Evolutionary conservation across 2,329 filamentous ascomycete species (phyloP).

Genomic region (Zasmidium citrigriseum): DNA sequence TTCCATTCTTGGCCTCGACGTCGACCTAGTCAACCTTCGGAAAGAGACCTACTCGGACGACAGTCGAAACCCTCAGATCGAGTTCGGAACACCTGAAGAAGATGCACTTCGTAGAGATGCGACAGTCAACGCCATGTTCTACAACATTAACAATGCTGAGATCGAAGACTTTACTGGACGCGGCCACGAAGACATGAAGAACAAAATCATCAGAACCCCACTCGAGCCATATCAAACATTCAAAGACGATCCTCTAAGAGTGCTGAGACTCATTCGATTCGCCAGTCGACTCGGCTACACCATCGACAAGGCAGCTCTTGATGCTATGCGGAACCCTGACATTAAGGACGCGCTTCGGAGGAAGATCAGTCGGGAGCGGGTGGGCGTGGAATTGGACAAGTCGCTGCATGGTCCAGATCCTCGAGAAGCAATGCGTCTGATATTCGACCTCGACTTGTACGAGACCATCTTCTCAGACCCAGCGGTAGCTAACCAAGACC

Average conservation of each 20-base stretch:
- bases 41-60: slow-evolving; percentile 90
- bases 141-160: slow-evolving; percentile 76
- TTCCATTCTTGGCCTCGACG: slow-evolving; percentile 79
- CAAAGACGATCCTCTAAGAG: slow-evolving; percentile 85
- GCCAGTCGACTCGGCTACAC: slow-evolving; percentile 78
- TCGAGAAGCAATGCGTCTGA: slow-evolving; percentile 61
- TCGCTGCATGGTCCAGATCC: slow-evolving; percentile 78
- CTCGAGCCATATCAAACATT: slow-evolving; percentile 89
- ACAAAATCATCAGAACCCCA: slow-evolving; percentile 77
- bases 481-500: slow-evolving; percentile 45
- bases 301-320: slow-evolving; percentile 70
- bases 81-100: slow-evolving; percentile 89
- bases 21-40: slow-evolving; percentile 91
- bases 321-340: slow-evolving; percentile 74
- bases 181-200: slow-evolving; percentile 73
- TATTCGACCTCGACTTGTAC: slow-evolving; percentile 69
- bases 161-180: slow-evolving; percentile 82
- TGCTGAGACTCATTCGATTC: slow-evolving; percentile 85
- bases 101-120: slow-evolving; percentile 89
- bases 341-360: slow-evolving; percentile 76
- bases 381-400: slow-evolving; percentile 86
- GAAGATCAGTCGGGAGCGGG: slow-evolving; percentile 90
- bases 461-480: slow-evolving; percentile 74
- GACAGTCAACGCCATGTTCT: slow-evolving; percentile 94
- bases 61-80: slow-evolving; percentile 86